Conservation (phyloP, 2,329 filamentous ascomycete genomes). For the Coniochaeta hoffmannii region DNA sequence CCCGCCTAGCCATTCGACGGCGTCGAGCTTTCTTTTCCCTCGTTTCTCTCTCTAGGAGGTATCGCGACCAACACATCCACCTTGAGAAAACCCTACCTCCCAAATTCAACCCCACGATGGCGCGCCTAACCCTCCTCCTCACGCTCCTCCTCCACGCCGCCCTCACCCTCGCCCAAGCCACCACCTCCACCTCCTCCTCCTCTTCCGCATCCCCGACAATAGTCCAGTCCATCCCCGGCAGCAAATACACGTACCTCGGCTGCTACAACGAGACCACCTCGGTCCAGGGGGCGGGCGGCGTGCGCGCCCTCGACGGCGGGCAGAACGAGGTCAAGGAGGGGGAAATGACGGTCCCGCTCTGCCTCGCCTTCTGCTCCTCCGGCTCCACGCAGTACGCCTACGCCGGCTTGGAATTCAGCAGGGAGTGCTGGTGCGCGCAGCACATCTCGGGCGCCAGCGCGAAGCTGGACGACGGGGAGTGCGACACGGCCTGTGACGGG, state of each 20-base stretch:
- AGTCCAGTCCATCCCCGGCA: neutral
- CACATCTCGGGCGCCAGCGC: slow-evolving; percentile 37
- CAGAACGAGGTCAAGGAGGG: slow-evolving; percentile 30
- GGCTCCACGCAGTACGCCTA: slow-evolving; percentile 32
- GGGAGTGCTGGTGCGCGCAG: slow-evolving; percentile 54
- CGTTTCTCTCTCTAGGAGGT: neutral
- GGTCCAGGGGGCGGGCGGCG: slow-evolving; percentile 29
- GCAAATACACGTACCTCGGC: slow-evolving; percentile 42
- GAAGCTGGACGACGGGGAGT: slow-evolving; percentile 38
- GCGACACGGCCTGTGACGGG: slow-evolving; percentile 46
- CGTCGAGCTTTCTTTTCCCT: neutral
- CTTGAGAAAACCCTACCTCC: neutral
- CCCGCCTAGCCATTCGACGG: neutral
- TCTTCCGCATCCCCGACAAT: slow-evolving; percentile 4
- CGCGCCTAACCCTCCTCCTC: neutral
- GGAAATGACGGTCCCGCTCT: slow-evolving; percentile 43
- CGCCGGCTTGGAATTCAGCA: slow-evolving; percentile 48
- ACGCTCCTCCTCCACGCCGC: neutral
- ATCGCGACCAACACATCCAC: neutral
- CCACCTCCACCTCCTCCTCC: slow-evolving; percentile 5
- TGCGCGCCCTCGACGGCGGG: slow-evolving; percentile 37
- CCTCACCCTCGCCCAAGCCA: neutral
- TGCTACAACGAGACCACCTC: slow-evolving; percentile 53
- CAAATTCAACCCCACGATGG: neutral
- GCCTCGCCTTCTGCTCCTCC: slow-evolving; percentile 41